These are phyloP conservation scores for Oenanthe sinensis DNA, from an alignment of 129 eudicot species.

Conservation along the genomic window DNA sequence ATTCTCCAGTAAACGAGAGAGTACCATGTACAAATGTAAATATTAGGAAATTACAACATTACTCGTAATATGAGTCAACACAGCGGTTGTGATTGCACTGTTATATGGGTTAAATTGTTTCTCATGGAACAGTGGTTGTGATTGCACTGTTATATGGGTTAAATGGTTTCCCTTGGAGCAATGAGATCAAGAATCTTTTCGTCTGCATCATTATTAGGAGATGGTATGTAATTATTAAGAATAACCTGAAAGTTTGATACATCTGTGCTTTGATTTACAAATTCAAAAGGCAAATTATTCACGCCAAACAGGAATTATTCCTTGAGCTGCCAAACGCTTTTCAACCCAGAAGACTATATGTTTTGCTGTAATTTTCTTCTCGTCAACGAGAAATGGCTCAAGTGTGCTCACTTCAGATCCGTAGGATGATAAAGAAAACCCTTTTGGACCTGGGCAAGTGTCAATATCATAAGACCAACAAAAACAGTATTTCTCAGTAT, in stretches of 20 bases:
- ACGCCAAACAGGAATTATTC: constrained; percentile 84
- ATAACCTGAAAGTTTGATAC: constrained; percentile 17
- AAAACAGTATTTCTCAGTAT: background rate
- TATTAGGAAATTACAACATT: background rate
- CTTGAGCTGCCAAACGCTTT: constrained; percentile 95
- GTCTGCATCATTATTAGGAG: background rate
- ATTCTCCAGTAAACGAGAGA: background rate
- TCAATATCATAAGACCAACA: background rate
- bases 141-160: background rate
- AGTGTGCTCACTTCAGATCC: constrained; percentile 59
- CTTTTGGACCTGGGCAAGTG: constrained; percentile 61
- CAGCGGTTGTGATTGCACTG: background rate
- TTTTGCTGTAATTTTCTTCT: constrained; percentile 64
- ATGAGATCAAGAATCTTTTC: no score
- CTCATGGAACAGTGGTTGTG: background rate
- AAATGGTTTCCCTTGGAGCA: background rate
- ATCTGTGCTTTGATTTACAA: constrained; percentile 8
- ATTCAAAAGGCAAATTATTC: constrained; percentile 20
- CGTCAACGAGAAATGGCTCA: constrained; percentile 76
- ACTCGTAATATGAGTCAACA: background rate
- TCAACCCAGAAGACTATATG: constrained; percentile 90
- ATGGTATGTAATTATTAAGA: background rate
- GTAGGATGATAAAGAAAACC: constrained; percentile 66
- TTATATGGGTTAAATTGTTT: background rate
- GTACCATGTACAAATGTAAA: background rate